These are phyloP conservation scores for Botrytis deweyae DNA, from an alignment of 2,329 filamentous ascomycete genomes.

Conservation along the genomic window DNA sequence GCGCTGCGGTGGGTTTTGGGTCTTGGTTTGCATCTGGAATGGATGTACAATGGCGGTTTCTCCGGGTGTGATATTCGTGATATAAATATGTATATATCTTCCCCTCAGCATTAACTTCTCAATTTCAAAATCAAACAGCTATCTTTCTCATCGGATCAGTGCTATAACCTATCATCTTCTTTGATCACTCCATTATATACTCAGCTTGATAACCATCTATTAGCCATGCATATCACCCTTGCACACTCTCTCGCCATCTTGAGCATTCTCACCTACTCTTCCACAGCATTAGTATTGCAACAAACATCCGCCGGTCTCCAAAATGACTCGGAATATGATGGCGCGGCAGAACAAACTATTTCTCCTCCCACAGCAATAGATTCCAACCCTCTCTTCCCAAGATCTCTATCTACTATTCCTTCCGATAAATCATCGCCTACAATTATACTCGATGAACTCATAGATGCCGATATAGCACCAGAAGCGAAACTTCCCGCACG, in stretches of 20 bases:
- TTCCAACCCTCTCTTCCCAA: neutral
- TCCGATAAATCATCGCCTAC: neutral
- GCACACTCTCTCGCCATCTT: neutral
- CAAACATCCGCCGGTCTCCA: neutral
- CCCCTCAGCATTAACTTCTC: neutral
- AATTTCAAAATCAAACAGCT: neutral
- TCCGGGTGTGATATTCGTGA: neutral
- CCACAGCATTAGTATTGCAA: neutral
- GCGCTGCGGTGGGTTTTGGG: neutral
- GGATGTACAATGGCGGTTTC: rapidly evolving
- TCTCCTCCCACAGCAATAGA: neutral
- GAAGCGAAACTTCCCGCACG: neutral
- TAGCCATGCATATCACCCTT: neutral
- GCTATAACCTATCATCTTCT: neutral
- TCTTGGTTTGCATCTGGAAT: neutral
- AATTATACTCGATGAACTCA: too few relatives aligned
- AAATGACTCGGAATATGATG: neutral
- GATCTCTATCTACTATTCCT: neutral
- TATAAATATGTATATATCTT: neutral
- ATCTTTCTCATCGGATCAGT: neutral
- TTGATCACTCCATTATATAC: neutral
- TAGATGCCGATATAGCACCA: rapidly evolving
- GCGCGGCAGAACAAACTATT: neutral
- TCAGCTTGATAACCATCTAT: too few relatives aligned
- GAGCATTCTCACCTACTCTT: neutral